Evolutionary conservation across 73 alveolate genomes (phyloP).

Genomic region (Stentor coeruleus): DNA sequence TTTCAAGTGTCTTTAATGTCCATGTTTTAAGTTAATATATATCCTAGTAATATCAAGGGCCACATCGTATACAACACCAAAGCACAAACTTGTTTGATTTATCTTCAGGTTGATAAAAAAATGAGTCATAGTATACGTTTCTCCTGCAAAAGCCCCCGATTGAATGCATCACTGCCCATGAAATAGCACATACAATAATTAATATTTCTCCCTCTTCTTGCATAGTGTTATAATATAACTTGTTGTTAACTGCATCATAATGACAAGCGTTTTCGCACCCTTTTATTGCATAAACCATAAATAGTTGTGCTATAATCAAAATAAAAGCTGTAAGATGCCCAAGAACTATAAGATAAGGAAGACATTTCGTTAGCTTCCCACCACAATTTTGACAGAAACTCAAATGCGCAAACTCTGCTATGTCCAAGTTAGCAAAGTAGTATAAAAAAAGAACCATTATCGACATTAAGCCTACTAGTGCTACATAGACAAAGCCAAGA

Average conservation of each 20-base stretch:
- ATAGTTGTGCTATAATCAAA: neutral
- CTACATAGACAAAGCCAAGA: constrained; percentile 8
- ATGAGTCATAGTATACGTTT: constrained; percentile 20
- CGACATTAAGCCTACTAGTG: neutral
- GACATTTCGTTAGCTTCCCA: constrained; percentile 25
- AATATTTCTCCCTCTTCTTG: constrained; percentile 6
- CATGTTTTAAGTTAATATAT: too few species aligned
- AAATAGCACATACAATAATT: neutral
- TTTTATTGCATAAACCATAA: neutral
- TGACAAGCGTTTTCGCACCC: constrained; percentile 23
- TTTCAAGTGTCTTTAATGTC: too few species aligned
- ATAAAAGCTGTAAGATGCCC: neutral
- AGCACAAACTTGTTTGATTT: neutral
- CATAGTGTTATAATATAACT: neutral
- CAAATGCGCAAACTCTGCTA: constrained; percentile 9
- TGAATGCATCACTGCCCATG: neutral
- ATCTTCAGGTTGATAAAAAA: constrained; percentile 24
- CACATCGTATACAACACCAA: constrained; percentile 17
- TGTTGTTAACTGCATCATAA: neutral
- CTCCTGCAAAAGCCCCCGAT: constrained; percentile 27
- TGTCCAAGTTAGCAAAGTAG: constrained; percentile 14
- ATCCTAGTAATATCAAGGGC: neutral
- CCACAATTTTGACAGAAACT: constrained; percentile 14
- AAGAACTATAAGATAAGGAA: constrained; percentile 24
- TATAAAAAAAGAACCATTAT: neutral